Evolutionary conservation across 2,329 filamentous ascomycete species (phyloP).

Genomic region (Curvularia eragrostidis): DNA sequence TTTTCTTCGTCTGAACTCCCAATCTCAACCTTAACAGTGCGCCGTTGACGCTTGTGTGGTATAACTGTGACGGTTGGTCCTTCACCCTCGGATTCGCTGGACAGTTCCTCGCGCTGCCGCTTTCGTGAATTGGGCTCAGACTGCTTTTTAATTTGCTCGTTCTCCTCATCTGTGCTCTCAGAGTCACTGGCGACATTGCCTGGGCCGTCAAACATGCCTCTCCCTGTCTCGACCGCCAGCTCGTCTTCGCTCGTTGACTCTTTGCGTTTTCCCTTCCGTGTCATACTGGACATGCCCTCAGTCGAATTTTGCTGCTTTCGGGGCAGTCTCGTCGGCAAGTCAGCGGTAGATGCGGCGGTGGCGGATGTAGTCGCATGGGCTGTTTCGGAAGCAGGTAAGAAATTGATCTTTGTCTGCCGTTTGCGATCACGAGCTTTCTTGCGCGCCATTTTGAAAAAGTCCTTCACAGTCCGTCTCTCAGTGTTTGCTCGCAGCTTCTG

Average conservation of each 20-base stretch:
- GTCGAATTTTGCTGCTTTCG: slow-evolving; percentile 19
- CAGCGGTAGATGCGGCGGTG: slow-evolving; percentile 9
- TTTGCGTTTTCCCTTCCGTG: slow-evolving; percentile 17
- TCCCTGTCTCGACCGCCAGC: slow-evolving; percentile 23
- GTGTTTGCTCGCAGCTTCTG: slow-evolving; percentile 3
- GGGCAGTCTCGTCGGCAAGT: slow-evolving; percentile 16
- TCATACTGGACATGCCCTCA: slow-evolving; percentile 26
- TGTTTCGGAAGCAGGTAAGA: slow-evolving; percentile 52
- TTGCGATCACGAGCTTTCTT: slow-evolving; percentile 35
- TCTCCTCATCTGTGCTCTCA: slow-evolving; percentile 21
- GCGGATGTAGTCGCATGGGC: slow-evolving; percentile 40
- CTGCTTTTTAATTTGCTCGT: slow-evolving; percentile 16
- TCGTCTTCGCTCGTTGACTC: slow-evolving; percentile 36
- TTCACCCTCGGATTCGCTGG: slow-evolving; percentile 14
- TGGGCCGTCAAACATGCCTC: slow-evolving; percentile 37
- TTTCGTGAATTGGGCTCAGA: slow-evolving; percentile 21
- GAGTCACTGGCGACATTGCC: slow-evolving; percentile 19
- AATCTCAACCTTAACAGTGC: slow-evolving; percentile 3
- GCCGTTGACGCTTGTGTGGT: slow-evolving; percentile 20
- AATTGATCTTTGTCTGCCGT: slow-evolving; percentile 53
- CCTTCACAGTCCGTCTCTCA: slow-evolving; percentile 4
- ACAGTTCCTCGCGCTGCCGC: slow-evolving; percentile 20
- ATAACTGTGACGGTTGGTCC: slow-evolving; percentile 21
- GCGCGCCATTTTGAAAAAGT: slow-evolving; percentile 28
- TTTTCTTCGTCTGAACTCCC: slow-evolving; percentile 8